phyloP scores from a whole-genome alignment of 768 basidiomycete species.

The Podaxis sp. region DNA sequence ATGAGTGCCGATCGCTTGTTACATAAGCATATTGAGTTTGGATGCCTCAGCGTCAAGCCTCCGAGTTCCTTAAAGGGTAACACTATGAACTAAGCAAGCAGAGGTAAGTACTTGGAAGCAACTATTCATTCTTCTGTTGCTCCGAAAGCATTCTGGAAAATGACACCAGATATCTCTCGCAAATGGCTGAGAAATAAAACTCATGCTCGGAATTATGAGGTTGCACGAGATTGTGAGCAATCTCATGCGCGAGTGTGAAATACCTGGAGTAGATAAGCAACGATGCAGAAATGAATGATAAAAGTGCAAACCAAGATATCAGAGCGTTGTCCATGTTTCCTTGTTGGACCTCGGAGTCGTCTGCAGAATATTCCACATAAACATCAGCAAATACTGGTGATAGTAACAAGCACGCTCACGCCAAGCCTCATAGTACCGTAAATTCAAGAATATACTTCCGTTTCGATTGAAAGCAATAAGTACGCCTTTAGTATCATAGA shows the following conservation, averaged over 20 bases:
- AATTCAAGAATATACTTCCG: slow-evolving; percentile 85
- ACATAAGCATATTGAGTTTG: neutral
- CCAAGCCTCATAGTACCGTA: slow-evolving; percentile 84
- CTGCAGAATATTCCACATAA: slow-evolving; percentile 35
- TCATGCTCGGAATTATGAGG: slow-evolving; percentile 91
- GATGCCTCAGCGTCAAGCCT: too few species aligned
- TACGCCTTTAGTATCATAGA: slow-evolving; percentile 78
- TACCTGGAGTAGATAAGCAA: slow-evolving; percentile 52
- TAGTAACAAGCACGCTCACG: slow-evolving; percentile 51
- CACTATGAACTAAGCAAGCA: too few species aligned
- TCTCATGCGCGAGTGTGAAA: slow-evolving; percentile 90
- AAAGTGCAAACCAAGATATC: slow-evolving; percentile 65
- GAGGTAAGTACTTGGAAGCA: neutral
- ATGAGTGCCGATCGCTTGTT: neutral
- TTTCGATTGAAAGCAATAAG: slow-evolving; percentile 93
- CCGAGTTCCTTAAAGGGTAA: too few species aligned
- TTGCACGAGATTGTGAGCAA: slow-evolving; percentile 87
- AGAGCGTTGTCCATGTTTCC: slow-evolving; percentile 63
- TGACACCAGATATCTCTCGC: slow-evolving; percentile 59
- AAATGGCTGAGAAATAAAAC: slow-evolving; percentile 92
- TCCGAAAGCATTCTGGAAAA: slow-evolving; percentile 35
- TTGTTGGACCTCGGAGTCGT: slow-evolving; percentile 63
- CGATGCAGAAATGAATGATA: neutral
- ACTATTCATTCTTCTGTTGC: slow-evolving; percentile 2
- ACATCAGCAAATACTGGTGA: neutral